Percentiles rank a stretch among this genome's conserved stretches.
phyloP scores from a whole-genome alignment of 192 early-diverging fungal genomes.

The Gigaspora rosea region DNA sequence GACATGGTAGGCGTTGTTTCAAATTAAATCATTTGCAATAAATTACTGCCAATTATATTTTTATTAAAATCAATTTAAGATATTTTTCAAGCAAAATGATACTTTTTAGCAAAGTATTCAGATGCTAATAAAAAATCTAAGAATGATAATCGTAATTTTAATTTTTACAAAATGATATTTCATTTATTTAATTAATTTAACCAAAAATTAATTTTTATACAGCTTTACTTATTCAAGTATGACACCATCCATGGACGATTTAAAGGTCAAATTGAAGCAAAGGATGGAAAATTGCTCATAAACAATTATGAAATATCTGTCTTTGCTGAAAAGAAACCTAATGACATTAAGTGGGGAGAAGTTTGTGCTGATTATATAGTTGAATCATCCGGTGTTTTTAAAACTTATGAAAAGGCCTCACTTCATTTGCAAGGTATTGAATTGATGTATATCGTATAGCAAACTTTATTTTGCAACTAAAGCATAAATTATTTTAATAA shows the following conservation, averaged over 20 bases:
- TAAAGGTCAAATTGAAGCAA: conserved; percentile 78
- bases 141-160: not conserved
- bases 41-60: not conserved
- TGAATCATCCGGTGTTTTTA: conserved; percentile 99
- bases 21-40: not conserved
- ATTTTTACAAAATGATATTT: not conserved
- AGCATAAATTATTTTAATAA: not conserved
- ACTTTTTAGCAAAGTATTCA: no score
- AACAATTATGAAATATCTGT: conserved; percentile 81
- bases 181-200: no score
- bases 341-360: conserved; percentile 86
- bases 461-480: not conserved
- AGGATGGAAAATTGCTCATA: conserved; percentile 88
- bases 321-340: conserved; percentile 76
- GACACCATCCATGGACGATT: conserved; percentile 98
- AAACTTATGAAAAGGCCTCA: conserved; percentile 81
- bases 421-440: conserved; percentile 90
- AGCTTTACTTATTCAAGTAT: conserved; percentile 94
- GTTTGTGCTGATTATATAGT: conserved; percentile 88
- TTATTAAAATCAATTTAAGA: no score
- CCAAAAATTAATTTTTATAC: not conserved
- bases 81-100: no score
- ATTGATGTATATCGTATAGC: not conserved
- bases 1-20: conserved; percentile 75
- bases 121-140: no score